Evolutionary conservation across 257 asterid species (phyloP), one percentile per base, ranked within the genome.

Genomic region (Knoxia roxburghii): DNA sequence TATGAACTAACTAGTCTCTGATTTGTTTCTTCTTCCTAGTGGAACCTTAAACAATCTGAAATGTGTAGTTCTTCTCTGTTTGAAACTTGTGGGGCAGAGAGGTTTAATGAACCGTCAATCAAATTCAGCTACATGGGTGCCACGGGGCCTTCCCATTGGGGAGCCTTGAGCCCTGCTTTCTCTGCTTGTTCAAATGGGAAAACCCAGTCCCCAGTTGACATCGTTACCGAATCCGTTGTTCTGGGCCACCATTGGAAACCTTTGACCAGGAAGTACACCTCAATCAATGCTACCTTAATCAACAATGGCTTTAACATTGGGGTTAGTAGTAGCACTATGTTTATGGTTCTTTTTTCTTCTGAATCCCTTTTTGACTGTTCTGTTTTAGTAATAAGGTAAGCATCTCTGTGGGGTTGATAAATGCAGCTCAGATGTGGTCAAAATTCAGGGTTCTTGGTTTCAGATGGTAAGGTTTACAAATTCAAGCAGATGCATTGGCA

Each of bases 401-500:
- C 39, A 33, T n/a, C n/a, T 33, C 39, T 33, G 39, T 33, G 39
- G 39, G 39, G 6, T 33, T 6, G 39, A 33, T 41, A 13, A 4
- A 41, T 73, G 88, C 93, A 92, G 97, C 78, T 92, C 45, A 86
- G 74, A 73, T 89, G 84, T 75, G 93, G 93, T 20, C 80, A 71
- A 17, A 63, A 73, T 54, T 73, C 90, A 2, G 97, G 97, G 45
- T 49, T 32, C 58, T 52, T 92, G 76, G 58, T 53, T 64, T 76
- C 81, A 17, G 82, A 78, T 66, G 89, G 77, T 0, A 91, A 86
- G 72, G 71, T 40, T 56, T 87, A 81, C 68, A 58, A 49, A 27
- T 68, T 91, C 82, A 83, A 75, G 83, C 95, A 91, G 66, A 83
- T 91, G 96, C 97, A 88, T 46, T 91, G 96, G 96, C 97, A 91